These are phyloP conservation scores for Curvularia eragrostidis DNA, from an alignment of 2,329 filamentous ascomycete genomes.

Conservation along the genomic window DNA sequence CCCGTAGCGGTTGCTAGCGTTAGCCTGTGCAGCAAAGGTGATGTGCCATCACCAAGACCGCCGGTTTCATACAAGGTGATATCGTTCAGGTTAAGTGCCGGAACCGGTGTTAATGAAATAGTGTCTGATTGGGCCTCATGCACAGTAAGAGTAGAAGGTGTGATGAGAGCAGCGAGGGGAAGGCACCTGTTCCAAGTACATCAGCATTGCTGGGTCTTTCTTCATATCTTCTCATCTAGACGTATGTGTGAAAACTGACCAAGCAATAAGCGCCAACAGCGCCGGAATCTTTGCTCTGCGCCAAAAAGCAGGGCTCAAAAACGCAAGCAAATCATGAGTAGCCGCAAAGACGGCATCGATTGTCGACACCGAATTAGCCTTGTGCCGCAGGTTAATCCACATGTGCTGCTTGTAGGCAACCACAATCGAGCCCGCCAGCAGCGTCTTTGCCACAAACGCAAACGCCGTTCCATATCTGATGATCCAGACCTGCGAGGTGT, in stretches of 20 bases:
- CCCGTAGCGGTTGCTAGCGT: not conserved
- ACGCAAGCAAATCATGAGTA: not conserved
- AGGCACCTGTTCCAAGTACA: not conserved
- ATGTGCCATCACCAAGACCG: not conserved
- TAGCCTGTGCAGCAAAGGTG: not conserved
- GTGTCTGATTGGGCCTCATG: rapidly evolving
- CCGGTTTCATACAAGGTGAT: not conserved
- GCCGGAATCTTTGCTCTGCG: not conserved
- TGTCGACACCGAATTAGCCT: not conserved
- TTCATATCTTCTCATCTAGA: not conserved
- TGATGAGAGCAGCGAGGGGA: not conserved
- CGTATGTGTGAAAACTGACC: not conserved
- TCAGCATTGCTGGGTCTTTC: not conserved
- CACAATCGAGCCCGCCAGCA: not conserved
- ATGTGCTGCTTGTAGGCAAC: not conserved
- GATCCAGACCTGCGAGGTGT: not conserved
- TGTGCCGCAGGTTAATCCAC: not conserved
- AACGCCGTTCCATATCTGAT: not conserved
- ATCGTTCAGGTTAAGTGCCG: not conserved
- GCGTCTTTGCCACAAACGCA: not conserved
- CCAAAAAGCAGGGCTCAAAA: not conserved
- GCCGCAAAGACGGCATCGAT: not conserved
- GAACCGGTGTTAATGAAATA: not conserved
- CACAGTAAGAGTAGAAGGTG: not conserved
- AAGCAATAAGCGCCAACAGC: not conserved